Evolutionary conservation across 1,284 basidiomycete genomes (phyloP), one percentile per base, ranked within the genome.

Genomic region (Phellinidium pouzarii): DNA sequence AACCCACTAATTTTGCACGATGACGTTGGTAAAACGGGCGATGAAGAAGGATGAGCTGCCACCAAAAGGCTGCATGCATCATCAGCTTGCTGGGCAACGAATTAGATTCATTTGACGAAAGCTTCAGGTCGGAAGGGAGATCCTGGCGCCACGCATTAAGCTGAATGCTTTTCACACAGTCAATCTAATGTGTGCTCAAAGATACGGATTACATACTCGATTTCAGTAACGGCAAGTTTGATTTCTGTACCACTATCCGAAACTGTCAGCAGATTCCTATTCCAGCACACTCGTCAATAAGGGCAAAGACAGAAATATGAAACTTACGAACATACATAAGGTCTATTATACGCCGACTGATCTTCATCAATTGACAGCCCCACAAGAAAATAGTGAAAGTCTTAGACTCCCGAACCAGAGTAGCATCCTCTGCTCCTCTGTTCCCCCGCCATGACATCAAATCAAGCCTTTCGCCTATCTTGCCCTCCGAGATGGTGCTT

Each of bases 11-110:
- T 31, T 65, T 63, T 49, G 73, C 66, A 23, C 67, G 64, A 2
- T 70, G 61, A 17, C 73, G 72, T 1, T 78, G 72, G 61, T 80
- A 84, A 67, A 82, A 84, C 0, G 82, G 82, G 0, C 82, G 72
- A 57, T 84, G 81, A 0, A 87, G 73, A 7, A 86, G 70, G 31
- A 86, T 80, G 49, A 77, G 72, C 4, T 80, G 68, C 81, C 81
- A 85, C 67, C 79, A 77, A 61, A 80, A 81, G 1, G 75, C 72
- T 26, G 82, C 66, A 59, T 86, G 82, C 53, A 84, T 67, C 72
- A 80, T 82, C 3, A 86, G 65, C 27, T 79, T 71, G 52, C 85
- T 81, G 0, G 82, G 82, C 0, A 79, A 72, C 2, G 79, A 73
- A 7, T 69, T 73, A 5, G 69, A 66, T 9, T 74, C 70, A 20